Evolutionary conservation across 345 rosid species (phyloP).

Genomic region (Brassica incana): DNA sequence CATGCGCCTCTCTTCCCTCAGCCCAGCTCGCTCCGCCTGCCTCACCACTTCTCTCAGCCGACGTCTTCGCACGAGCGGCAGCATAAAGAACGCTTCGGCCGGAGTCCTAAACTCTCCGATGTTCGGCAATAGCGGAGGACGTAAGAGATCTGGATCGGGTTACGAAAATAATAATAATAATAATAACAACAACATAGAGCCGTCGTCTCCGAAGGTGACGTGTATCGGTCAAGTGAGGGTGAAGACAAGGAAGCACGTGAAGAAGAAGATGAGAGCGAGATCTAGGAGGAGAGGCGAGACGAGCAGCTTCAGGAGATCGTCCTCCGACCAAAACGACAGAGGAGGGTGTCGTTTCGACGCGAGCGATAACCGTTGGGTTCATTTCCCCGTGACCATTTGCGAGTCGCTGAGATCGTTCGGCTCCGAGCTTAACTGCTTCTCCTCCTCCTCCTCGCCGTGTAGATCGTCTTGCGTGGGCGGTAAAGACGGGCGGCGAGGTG

Average conservation of each 20-base stretch:
- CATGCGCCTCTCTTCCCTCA: conserved; percentile 84
- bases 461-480: conserved; percentile 66
- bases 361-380: conserved; percentile 65
- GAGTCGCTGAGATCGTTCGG: conserved; percentile 81
- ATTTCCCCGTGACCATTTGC: conserved; percentile 77
- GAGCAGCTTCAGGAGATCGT: conserved; percentile 57
- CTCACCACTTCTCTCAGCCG: conserved; percentile 82
- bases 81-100: conserved; percentile 51
- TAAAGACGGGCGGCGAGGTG: conserved; percentile 25
- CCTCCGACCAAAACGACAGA: conserved; percentile 27
- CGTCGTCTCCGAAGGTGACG: conserved; percentile 93
- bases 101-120: conserved; percentile 86
- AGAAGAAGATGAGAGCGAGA: conserved; percentile 69
- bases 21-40: conserved; percentile 84
- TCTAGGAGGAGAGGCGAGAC: conserved; percentile 66
- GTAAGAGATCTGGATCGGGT: conserved; percentile 68
- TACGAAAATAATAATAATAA: conserved; percentile 22
- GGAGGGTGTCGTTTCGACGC: conserved; percentile 32
- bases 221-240: conserved; percentile 99
- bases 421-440: conserved; percentile 79
- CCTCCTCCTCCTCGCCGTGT: conserved; percentile 62
- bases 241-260: conserved; percentile 89
- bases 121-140: conserved; percentile 57
- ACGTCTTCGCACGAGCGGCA: conserved; percentile 65
- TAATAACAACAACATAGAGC: conserved; percentile 44